Evolutionary conservation across 306 rosid genomes (phyloP).

Genomic region (Lablab purpureus): DNA sequence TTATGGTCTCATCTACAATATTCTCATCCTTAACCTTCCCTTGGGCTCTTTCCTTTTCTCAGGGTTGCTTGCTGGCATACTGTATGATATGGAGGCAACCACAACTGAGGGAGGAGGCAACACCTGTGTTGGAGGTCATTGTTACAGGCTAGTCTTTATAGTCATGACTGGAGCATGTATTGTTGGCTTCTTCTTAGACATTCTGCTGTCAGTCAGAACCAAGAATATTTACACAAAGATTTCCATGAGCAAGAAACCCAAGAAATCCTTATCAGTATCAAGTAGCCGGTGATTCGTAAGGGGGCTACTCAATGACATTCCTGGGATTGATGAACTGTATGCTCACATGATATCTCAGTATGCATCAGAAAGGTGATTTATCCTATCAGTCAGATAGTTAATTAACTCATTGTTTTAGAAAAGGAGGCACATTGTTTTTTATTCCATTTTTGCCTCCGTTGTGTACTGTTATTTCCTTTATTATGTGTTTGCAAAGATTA

Average conservation of each 20-base stretch:
- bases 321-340: constrained; percentile 50
- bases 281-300: constrained; percentile 12
- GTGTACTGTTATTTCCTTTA: background rate
- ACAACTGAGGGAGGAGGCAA: constrained; percentile 78
- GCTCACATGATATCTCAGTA: constrained; percentile 49
- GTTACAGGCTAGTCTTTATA: constrained; percentile 75
- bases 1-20: constrained; percentile 68
- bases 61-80: constrained; percentile 80
- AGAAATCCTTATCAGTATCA: constrained; percentile 40
- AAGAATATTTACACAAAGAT: constrained; percentile 68
- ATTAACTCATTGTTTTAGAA: background rate
- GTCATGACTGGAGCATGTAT: constrained; percentile 78
- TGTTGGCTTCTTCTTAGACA: constrained; percentile 80
- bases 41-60: constrained; percentile 95
- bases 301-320: background rate
- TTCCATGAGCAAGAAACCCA: constrained; percentile 62
- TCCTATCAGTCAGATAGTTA: background rate
- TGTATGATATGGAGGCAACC: constrained; percentile 87
- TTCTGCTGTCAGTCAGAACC: constrained; percentile 67
- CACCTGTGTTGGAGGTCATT: constrained; percentile 86
- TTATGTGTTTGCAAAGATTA: background rate
- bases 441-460: constrained; percentile 4
- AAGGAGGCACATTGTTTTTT: background rate
- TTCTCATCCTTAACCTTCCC: constrained; percentile 90
- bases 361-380: background rate